A percentile compares a stretch with the other conserved stretches of the same genome.
phyloP scores from a whole-genome alignment of 768 basidiomycete species.

The Boletus speciosus region DNA sequence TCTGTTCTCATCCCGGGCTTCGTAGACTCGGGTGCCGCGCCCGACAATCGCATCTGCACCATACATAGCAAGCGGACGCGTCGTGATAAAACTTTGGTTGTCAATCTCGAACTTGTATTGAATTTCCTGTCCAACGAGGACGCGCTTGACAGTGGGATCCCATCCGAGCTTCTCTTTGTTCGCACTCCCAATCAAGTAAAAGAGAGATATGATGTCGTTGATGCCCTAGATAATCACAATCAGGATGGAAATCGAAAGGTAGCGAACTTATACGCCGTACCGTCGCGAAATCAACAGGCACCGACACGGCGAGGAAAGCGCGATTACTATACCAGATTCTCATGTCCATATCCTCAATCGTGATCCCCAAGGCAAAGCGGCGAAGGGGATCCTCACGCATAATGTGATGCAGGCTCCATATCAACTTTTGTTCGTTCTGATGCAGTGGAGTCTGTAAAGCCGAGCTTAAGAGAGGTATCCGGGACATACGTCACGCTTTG shows the following conservation, averaged over 20 bases:
- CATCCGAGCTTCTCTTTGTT: neutral
- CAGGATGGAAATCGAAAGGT: neutral
- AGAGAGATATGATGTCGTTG: conserved; percentile 3
- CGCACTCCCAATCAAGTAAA: neutral
- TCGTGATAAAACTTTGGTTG: neutral
- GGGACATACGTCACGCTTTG: neutral
- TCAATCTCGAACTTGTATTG: conserved; percentile 1
- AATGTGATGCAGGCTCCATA: conserved; percentile 26
- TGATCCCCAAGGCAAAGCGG: conserved; percentile 22
- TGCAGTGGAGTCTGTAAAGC: neutral
- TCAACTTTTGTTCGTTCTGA: conserved; percentile 17
- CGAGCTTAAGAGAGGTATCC: neutral
- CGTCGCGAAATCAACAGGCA: neutral
- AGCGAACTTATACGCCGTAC: neutral
- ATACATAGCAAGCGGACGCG: neutral
- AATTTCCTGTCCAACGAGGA: neutral
- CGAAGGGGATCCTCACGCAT: conserved; percentile 28
- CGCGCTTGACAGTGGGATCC: conserved; percentile 4
- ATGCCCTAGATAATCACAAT: conserved; percentile 2
- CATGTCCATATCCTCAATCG: conserved; percentile 21
- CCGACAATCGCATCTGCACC: neutral
- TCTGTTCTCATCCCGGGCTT: neutral
- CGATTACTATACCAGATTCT: conserved; percentile 25
- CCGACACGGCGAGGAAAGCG: neutral
- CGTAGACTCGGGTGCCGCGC: neutral